Evolutionary conservation across 2,329 filamentous ascomycete genomes (phyloP).

Genomic region (Fusarium cicatricum): DNA sequence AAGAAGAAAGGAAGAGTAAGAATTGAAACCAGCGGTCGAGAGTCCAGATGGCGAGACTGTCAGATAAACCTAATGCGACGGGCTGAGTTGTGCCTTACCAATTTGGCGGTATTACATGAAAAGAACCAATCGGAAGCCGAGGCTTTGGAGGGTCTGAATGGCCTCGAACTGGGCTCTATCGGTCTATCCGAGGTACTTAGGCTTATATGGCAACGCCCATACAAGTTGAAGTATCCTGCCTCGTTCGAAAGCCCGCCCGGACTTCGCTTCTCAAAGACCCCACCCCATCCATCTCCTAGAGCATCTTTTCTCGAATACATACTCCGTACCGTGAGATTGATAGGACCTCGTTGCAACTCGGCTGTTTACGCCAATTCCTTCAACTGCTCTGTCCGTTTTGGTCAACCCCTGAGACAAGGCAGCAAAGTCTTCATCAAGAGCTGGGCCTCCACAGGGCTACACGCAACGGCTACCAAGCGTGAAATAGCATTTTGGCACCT

Average conservation of each 20-base stretch:
- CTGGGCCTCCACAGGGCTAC: too few relatives aligned
- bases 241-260: neutral
- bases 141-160: constrained; percentile 4
- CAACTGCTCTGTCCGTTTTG: too few relatives aligned
- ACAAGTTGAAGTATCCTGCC: constrained; percentile 6
- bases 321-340: too few relatives aligned
- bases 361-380: too few relatives aligned
- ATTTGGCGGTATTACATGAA: neutral
- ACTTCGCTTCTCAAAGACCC: constrained; percentile 3
- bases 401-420: too few relatives aligned
- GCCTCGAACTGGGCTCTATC: constrained; percentile 14
- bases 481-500: too few relatives aligned
- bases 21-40: neutral
- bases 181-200: constrained; percentile 14
- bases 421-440: too few relatives aligned
- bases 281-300: neutral
- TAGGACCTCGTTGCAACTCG: too few relatives aligned
- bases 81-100: constrained; percentile 24
- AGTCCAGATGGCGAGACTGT: constrained; percentile 20
- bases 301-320: too few relatives aligned
- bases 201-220: neutral
- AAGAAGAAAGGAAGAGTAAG: neutral
- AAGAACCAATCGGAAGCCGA: constrained; percentile 30
- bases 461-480: too few relatives aligned
- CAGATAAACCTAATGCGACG: constrained; percentile 21